These are phyloP conservation scores for Clonostachys sp. DNA, from an alignment of 2,329 filamentous ascomycete genomes.

Conservation along the genomic window DNA sequence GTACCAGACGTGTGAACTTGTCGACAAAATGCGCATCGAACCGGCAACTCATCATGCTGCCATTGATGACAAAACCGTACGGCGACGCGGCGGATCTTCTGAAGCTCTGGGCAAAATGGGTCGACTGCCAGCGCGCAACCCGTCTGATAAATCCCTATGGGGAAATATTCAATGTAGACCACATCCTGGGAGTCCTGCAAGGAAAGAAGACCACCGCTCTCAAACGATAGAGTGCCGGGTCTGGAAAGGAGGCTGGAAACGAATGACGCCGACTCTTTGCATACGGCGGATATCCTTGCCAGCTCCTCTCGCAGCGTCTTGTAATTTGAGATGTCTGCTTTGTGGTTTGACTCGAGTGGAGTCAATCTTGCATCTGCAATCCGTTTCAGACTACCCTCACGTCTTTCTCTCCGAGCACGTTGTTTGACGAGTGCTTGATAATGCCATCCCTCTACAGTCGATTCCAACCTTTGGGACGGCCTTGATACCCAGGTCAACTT, in stretches of 20 bases:
- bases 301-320: neutral
- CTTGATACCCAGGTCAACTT: neutral
- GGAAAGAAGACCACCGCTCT: neutral
- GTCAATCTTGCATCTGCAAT: neutral
- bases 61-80: constrained; percentile 36
- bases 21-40: constrained; percentile 14
- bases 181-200: neutral
- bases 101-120: constrained; percentile 18
- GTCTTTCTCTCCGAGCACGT: neutral
- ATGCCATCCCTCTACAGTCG: neutral
- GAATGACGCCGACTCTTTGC: neutral
- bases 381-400: neutral
- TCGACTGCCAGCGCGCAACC: constrained; percentile 15
- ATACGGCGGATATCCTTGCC: neutral
- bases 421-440: neutral
- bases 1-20: constrained; percentile 13
- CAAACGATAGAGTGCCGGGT: neutral
- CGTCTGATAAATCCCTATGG: constrained; percentile 15
- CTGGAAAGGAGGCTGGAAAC: neutral
- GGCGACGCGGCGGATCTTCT: constrained; percentile 29
- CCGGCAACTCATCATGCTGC: constrained; percentile 18
- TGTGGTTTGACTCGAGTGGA: neutral
- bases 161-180: constrained; percentile 20
- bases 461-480: neutral
- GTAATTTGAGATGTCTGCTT: neutral